These are phyloP conservation scores for Teratosphaeria epicoccoides DNA, from an alignment of 2,329 filamentous ascomycete species.

Conservation along the genomic window DNA sequence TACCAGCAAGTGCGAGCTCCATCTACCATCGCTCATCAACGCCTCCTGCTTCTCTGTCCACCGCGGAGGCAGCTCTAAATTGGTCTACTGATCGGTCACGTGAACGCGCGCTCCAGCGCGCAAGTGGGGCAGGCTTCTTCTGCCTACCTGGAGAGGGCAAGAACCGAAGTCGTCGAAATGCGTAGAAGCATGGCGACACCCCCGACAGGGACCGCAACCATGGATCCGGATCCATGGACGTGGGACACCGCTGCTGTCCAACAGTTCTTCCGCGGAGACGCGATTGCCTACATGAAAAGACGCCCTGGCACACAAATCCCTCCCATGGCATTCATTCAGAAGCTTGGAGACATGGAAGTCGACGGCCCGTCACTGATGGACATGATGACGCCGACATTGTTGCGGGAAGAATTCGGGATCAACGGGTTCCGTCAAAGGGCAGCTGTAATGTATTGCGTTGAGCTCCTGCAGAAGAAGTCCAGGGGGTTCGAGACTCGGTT, in stretches of 20 bases:
- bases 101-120: background rate
- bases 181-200: background rate
- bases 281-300: slow-evolving; percentile 9
- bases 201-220: slow-evolving; percentile 8
- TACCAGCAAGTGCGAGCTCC: too few species aligned
- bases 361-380: slow-evolving; percentile 56
- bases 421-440: slow-evolving; percentile 47
- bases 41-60: too few species aligned
- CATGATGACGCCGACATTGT: slow-evolving; percentile 38
- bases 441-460: slow-evolving; percentile 48
- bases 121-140: background rate
- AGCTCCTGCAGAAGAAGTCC: slow-evolving; percentile 38
- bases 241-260: slow-evolving; percentile 64
- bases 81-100: background rate
- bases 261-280: slow-evolving; percentile 49
- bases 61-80: too few species aligned
- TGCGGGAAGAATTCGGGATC: slow-evolving; percentile 49
- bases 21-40: too few species aligned
- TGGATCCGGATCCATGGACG: slow-evolving; percentile 54
- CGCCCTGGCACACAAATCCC: slow-evolving; percentile 36
- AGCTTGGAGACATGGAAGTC: slow-evolving; percentile 52
- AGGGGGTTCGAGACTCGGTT: slow-evolving; percentile 1
- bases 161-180: background rate
- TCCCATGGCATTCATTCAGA: slow-evolving; percentile 44
- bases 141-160: background rate